These are phyloP conservation scores for Sphagnum magellanicum DNA, from an alignment of 228 moss, liverwort and hornwort genomes.

Conservation along the genomic window DNA sequence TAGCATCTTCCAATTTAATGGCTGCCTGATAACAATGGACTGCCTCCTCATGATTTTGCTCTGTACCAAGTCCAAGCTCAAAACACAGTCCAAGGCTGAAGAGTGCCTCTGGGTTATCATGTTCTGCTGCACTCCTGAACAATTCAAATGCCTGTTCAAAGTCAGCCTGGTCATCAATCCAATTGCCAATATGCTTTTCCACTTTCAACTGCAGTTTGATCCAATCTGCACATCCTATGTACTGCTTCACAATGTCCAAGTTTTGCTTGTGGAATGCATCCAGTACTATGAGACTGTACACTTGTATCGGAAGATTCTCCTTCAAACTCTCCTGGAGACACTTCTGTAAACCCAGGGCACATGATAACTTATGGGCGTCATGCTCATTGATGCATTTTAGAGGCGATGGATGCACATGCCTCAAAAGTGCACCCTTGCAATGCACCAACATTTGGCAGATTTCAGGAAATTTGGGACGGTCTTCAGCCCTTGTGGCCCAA, in stretches of 20 bases:
- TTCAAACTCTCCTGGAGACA: slow-evolving; percentile 38
- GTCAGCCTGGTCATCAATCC: slow-evolving; percentile 28
- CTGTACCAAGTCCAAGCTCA: slow-evolving; percentile 36
- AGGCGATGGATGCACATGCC: slow-evolving; percentile 35
- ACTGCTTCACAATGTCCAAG: neutral
- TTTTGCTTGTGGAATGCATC: slow-evolving; percentile 15
- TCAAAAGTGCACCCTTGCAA: slow-evolving; percentile 35
- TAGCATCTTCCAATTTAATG: slow-evolving; percentile 14
- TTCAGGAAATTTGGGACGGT: slow-evolving; percentile 30
- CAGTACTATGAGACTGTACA: slow-evolving; percentile 25
- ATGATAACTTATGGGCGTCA: slow-evolving; percentile 30
- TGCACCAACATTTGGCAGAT: slow-evolving; percentile 36
- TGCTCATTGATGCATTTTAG: slow-evolving; percentile 44
- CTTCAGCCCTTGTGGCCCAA: slow-evolving; percentile 31
- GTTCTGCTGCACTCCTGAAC: slow-evolving; percentile 17
- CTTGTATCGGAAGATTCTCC: slow-evolving; percentile 28
- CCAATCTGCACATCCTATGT: slow-evolving; percentile 19
- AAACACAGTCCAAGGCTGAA: slow-evolving; percentile 41
- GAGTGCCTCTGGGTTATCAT: slow-evolving; percentile 30
- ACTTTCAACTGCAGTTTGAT: slow-evolving; percentile 36
- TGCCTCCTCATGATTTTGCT: slow-evolving; percentile 17
- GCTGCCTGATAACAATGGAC: slow-evolving; percentile 31
- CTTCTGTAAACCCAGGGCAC: slow-evolving; percentile 29
- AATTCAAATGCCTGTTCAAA: slow-evolving; percentile 32
- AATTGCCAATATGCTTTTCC: slow-evolving; percentile 31